phyloP scores from a whole-genome alignment of 1,139 yeast genomes.

The Entelexis sorbosivorans region DNA sequence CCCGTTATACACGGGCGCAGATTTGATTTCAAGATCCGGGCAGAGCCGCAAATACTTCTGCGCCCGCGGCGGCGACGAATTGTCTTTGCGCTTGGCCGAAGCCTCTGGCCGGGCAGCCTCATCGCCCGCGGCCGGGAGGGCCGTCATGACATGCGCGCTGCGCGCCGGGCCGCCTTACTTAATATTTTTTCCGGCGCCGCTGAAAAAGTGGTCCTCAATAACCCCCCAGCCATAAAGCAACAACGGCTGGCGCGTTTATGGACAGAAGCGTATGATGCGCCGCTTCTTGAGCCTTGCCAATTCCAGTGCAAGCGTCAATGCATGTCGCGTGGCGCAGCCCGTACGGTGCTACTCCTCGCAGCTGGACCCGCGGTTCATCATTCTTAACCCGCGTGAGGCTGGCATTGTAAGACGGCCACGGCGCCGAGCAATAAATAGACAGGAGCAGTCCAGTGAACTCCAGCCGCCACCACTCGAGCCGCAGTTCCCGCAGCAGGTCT shows the following conservation, averaged over 20 bases:
- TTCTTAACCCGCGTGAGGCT: conserved; percentile 19
- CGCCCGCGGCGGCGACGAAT: not conserved
- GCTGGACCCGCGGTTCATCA: conserved; percentile 12
- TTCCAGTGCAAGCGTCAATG: not conserved
- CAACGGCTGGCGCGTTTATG: not conserved
- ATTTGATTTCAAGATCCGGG: not conserved
- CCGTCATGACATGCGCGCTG: not conserved
- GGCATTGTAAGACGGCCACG: conserved; percentile 9
- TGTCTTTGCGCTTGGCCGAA: not conserved
- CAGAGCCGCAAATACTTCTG: not conserved
- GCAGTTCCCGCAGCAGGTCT: conserved; percentile 3
- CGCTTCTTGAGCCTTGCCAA: not conserved
- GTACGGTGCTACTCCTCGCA: not conserved
- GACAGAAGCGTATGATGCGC: not conserved
- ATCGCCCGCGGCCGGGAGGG: not conserved
- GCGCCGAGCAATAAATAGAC: not conserved
- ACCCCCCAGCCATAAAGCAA: no score
- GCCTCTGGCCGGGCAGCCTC: not conserved
- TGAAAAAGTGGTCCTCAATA: not conserved
- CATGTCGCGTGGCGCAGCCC: not conserved
- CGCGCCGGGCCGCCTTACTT: not conserved
- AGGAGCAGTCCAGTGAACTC: not conserved
- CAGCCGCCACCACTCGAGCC: conserved; percentile 3
- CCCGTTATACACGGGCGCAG: not conserved
- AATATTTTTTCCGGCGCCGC: not conserved